Percentiles rank a stretch among this genome's conserved stretches.
Conservation (phyloP, 2,329 filamentous ascomycete species). For the Westerdykella sp. region DNA sequence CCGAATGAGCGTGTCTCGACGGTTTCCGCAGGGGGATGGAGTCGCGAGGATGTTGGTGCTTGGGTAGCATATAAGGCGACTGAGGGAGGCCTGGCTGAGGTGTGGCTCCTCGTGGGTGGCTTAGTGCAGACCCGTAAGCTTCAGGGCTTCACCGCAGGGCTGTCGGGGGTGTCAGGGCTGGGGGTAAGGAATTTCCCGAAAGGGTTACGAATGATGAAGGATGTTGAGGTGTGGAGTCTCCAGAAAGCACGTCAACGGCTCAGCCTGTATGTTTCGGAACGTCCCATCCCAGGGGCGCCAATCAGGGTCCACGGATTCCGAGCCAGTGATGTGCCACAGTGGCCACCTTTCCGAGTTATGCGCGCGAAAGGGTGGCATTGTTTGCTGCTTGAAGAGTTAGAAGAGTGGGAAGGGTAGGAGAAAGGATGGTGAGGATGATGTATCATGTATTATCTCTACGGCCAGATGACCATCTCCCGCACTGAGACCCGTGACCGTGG, state of each 20-base stretch:
- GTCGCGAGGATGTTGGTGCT: not conserved
- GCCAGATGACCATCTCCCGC: too few species aligned
- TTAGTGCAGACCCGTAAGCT: too few species aligned
- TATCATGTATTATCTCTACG: too few species aligned
- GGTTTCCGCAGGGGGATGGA: conserved; percentile 26
- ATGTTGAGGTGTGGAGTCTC: not conserved
- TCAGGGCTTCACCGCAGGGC: too few species aligned
- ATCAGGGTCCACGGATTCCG: not conserved
- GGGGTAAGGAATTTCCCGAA: not conserved
- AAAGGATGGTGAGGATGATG: too few species aligned
- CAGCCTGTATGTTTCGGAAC: not conserved
- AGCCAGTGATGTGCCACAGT: not conserved
- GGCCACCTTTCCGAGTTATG: not conserved
- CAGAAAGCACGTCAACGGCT: not conserved
- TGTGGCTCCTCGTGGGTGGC: too few species aligned
- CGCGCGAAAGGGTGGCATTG: not conserved
- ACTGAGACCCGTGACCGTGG: too few species aligned
- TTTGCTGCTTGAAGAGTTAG: too few species aligned
- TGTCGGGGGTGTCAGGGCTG: not conserved
- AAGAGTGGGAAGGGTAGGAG: too few species aligned
- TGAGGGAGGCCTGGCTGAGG: not conserved
- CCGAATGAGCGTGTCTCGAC: not conserved
- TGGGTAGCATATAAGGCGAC: conserved; percentile 27
- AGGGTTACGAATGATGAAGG: not conserved
- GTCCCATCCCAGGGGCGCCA: not conserved